Evolutionary conservation across 2,329 filamentous ascomycete species (phyloP), one percentile per base, ranked within the genome.

Genomic region (Lachnellula cervina): DNA sequence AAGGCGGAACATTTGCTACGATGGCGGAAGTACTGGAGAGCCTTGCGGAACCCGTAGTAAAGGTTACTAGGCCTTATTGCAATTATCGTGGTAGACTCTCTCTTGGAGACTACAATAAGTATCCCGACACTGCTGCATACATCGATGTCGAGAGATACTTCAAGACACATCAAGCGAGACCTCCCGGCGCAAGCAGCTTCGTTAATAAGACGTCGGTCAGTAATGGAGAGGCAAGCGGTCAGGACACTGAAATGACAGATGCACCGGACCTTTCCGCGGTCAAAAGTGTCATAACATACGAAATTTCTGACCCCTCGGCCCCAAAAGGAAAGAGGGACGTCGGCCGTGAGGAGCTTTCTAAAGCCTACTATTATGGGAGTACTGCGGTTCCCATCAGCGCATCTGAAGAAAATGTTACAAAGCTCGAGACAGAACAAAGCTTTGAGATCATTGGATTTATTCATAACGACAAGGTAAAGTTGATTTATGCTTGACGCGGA

Each of bases 91-190:
- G 93, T 1, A 74, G 80, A 2, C 79, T 99, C 28, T 90, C 84
- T 0, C 80, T 99, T 2, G 94, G 94, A 4, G 83, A 97, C 63
- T 81, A 85, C 0, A 74, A 80, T n/a, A 80, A 81, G 17, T 91
- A 89, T 64, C 63, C 63, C 3, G 81, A 88, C 3, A 83, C 86
- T 16, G 88, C 91, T 1, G 74, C 97, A 66, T 82, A 80, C 21
- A 96, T 99, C 66, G 85, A 89, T 55, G 87, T 99, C 1, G 91
- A 97, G 71, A 83, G 94, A 54, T 99, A 95, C 70, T 93, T 92
- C 64, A 88, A 88, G 70, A 94, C 88, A 0, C 90, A 92, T 72
- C 75, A 87, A 28, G 90, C 90, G 7, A 82, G 81, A 58, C 80
- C 91, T 1, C 84, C 86, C 2, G 80, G 87, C 8, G 90, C 93